Conservation (phyloP, 805 yeast genomes). For the Metschnikowia amazonensis region DNA sequence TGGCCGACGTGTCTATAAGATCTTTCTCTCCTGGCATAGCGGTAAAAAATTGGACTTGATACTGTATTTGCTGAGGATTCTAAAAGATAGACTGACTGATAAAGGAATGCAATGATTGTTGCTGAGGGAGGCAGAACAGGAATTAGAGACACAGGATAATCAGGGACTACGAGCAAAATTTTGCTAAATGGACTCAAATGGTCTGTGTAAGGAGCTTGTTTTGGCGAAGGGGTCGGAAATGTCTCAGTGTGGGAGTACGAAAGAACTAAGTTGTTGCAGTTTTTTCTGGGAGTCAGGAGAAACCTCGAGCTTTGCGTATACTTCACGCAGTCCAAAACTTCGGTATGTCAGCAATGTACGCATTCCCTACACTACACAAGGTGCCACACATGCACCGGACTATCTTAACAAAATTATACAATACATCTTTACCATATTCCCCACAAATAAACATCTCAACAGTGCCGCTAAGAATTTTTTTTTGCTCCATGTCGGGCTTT, state of each 20-base stretch:
- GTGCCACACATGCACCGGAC: too few species aligned
- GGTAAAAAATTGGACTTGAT: not conserved
- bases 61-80: not conserved
- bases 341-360: not conserved
- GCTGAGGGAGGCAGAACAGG: not conserved
- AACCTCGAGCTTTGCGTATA: slow-evolving; percentile 4
- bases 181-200: not conserved
- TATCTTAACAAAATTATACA: too few species aligned
- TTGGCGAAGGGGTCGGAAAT: not conserved
- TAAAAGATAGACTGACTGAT: not conserved
- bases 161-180: not conserved
- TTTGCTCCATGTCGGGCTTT: not conserved
- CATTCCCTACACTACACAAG: not conserved
- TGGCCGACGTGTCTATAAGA: slow-evolving; percentile 13
- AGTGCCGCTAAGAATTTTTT: not conserved
- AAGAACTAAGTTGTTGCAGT: not conserved
- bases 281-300: slow-evolving; percentile 5
- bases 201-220: not conserved
- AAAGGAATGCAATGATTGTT: not conserved
- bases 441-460: too few species aligned
- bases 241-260: not conserved
- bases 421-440: too few species aligned
- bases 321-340: slow-evolving; percentile 4
- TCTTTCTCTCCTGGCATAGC: slow-evolving; percentile 14
- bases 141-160: not conserved